These are phyloP conservation scores for Amanita rimosa DNA, from an alignment of 768 basidiomycete genomes.

Conservation along the genomic window DNA sequence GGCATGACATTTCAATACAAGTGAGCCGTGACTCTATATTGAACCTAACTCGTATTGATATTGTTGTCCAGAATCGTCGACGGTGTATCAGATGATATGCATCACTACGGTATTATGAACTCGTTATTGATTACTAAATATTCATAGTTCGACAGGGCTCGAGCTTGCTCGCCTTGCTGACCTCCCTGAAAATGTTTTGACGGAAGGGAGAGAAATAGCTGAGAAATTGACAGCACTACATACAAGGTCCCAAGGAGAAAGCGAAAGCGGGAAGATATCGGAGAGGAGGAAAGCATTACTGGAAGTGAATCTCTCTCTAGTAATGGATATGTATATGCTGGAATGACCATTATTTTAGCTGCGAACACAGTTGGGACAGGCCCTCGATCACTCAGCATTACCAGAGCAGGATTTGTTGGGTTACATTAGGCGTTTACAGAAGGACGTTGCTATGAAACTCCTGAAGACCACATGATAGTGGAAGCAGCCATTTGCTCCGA, in stretches of 20 bases:
- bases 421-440: conserved; percentile 5
- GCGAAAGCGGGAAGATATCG: conserved; percentile 46
- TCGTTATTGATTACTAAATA: background rate
- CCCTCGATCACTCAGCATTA: conserved; percentile 4
- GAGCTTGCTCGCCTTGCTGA: conserved; percentile 85
- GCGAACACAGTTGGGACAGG: conserved; percentile 4
- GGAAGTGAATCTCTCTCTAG: conserved; percentile 28
- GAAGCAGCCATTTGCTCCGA: no score
- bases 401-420: conserved; percentile 5
- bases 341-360: conserved; percentile 1
- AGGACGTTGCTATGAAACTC: background rate
- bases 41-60: background rate
- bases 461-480: background rate
- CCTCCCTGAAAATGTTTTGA: conserved; percentile 61
- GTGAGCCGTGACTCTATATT: conserved; percentile 19
- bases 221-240: conserved; percentile 47
- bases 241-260: conserved; percentile 44
- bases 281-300: conserved; percentile 58
- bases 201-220: conserved; percentile 52
- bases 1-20: conserved; percentile 75
- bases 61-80: conserved; percentile 50
- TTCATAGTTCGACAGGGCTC: conserved; percentile 43
- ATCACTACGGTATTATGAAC: conserved; percentile 59
- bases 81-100: conserved; percentile 46
- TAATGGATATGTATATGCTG: background rate